These are phyloP conservation scores for Salicornia ramosissima DNA, from an alignment of 148 eudicot genomes.

Conservation along the genomic window DNA sequence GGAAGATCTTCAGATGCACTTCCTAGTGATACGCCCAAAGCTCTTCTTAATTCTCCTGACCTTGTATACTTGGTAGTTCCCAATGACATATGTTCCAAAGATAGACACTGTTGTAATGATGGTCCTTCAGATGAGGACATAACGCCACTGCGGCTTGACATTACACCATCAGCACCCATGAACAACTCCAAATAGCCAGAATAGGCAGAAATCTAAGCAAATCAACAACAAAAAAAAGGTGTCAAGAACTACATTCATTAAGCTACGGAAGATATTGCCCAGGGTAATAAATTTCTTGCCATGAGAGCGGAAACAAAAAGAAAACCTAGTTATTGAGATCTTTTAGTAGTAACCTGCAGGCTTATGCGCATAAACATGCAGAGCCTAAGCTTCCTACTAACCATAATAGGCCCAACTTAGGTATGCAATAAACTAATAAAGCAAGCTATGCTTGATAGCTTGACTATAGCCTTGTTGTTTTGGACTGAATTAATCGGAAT, in stretches of 20 bases:
- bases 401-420: not conserved
- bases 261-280: not conserved
- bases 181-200: slow-evolving; percentile 11
- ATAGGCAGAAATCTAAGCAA: slow-evolving; percentile 4
- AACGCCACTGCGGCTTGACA: slow-evolving; percentile 29
- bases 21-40: slow-evolving; percentile 36
- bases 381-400: not conserved
- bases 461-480: no score
- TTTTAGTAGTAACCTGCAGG: not conserved
- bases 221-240: slow-evolving; percentile 6
- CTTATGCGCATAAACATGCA: not conserved
- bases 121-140: slow-evolving; percentile 29
- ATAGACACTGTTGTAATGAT: slow-evolving; percentile 34
- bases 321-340: not conserved
- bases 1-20: slow-evolving; percentile 34
- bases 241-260: not conserved
- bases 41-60: slow-evolving; percentile 40
- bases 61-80: slow-evolving; percentile 31
- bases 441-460: no score
- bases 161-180: slow-evolving; percentile 40
- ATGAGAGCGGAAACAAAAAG: not conserved
- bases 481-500: no score
- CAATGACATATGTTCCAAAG: slow-evolving; percentile 33
- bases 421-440: not conserved
- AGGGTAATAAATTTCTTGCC: slow-evolving; percentile 7